Evolutionary conservation across 305 asterid species (phyloP).

Genomic region (Ajuga reptans): DNA sequence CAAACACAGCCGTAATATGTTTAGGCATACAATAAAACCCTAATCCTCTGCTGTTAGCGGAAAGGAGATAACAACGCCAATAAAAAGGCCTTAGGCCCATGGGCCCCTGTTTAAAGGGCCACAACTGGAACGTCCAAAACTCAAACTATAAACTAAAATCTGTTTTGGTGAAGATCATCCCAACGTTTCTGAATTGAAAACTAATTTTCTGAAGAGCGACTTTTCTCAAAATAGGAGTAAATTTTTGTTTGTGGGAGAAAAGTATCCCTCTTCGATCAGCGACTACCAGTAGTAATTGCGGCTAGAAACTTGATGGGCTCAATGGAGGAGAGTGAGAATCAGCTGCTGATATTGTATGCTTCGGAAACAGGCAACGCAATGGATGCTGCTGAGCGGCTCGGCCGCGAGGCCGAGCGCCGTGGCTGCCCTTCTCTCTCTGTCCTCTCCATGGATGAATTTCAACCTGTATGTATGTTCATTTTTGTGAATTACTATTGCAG

Average conservation of each 20-base stretch:
- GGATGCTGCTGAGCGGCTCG: constrained; percentile 76
- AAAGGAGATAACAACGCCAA: no score
- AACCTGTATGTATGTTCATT: constrained; percentile 50
- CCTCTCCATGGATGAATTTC: constrained; percentile 65
- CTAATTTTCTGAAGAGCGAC: no score
- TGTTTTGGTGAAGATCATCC: not conserved
- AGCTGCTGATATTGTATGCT: constrained; percentile 63
- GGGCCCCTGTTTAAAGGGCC: no score
- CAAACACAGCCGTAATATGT: no score
- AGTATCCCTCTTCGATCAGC: not conserved
- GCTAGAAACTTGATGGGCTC: constrained; percentile 22
- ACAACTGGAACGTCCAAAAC: no score
- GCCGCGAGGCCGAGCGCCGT: constrained; percentile 86
- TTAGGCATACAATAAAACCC: no score
- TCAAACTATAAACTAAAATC: no score
- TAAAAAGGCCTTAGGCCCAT: no score
- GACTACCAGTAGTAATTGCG: not conserved
- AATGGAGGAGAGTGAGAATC: constrained; percentile 41
- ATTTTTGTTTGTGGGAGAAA: not conserved
- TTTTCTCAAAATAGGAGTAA: not conserved
- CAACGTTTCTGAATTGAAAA: not conserved
- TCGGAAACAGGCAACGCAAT: constrained; percentile 85
- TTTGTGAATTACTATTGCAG: not conserved
- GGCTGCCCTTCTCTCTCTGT: constrained; percentile 56
- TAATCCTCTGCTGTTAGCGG: no score